Evolutionary conservation across 1,284 basidiomycete species (phyloP).

Genomic region (Phlebopus sp.): DNA sequence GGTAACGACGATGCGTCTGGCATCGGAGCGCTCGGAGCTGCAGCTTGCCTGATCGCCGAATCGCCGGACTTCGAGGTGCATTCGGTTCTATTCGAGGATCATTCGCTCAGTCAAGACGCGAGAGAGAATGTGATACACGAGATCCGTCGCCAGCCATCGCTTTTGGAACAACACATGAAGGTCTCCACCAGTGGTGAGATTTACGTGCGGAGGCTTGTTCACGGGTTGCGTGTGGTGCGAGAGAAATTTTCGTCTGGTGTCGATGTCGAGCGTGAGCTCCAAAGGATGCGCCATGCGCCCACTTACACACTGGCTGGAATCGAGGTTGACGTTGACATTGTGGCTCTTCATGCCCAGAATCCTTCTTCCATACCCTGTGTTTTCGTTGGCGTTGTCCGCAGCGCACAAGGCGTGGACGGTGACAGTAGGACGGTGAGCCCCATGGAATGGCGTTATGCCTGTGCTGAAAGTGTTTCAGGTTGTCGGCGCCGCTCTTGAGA

Average conservation of each 20-base stretch:
- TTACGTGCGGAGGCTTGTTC: slow-evolving; percentile 5
- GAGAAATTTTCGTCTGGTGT: too few relatives aligned
- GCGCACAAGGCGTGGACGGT: not conserved
- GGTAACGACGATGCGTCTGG: slow-evolving; percentile 12
- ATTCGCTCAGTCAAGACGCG: slow-evolving; percentile 5
- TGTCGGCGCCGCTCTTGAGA: not conserved
- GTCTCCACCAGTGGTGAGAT: slow-evolving; percentile 2
- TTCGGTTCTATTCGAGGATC: slow-evolving; percentile 13
- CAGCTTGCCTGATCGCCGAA: slow-evolving; percentile 9
- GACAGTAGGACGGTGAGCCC: not conserved
- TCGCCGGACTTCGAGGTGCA: slow-evolving; percentile 9
- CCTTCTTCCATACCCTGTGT: not conserved
- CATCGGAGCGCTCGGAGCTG: slow-evolving; percentile 11
- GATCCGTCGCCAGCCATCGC: slow-evolving; percentile 3
- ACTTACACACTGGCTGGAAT: not conserved
- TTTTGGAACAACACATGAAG: slow-evolving; percentile 12
- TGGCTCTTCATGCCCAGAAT: not conserved
- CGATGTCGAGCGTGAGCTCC: too few relatives aligned
- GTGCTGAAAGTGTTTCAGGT: not conserved
- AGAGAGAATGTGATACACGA: slow-evolving; percentile 5
- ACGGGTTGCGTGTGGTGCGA: not conserved
- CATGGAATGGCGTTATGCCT: not conserved
- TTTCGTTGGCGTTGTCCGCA: not conserved
- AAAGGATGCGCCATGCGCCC: not conserved
- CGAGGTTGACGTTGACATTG: not conserved